A percentile compares a stretch with the other conserved stretches of the same genome.
These are phyloP conservation scores for Diospyros kaki DNA, from an alignment of 148 eudicot species.

Conservation along the genomic window DNA sequence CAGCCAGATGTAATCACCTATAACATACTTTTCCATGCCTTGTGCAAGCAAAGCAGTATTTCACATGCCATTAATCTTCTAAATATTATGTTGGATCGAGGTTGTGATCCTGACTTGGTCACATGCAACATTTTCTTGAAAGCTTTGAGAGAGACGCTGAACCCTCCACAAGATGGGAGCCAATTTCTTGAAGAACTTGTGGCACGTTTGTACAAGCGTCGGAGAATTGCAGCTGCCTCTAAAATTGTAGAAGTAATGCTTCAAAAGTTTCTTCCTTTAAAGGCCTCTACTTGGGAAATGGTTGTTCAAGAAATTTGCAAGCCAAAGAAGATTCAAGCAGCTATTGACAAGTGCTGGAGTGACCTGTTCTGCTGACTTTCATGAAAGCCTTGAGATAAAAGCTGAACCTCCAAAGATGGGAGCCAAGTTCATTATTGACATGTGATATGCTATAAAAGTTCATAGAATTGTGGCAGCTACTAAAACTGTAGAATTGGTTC, in stretches of 20 bases:
- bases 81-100: constrained; percentile 65
- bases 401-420: too few relatives aligned
- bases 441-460: too few relatives aligned
- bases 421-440: too few relatives aligned
- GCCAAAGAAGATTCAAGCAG: constrained; percentile 40
- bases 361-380: constrained; percentile 38
- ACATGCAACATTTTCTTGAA: constrained; percentile 73
- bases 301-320: constrained; percentile 59
- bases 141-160: constrained; percentile 53
- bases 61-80: constrained; percentile 72
- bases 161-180: constrained; percentile 31
- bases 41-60: constrained; percentile 50
- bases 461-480: too few relatives aligned
- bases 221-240: constrained; percentile 54
- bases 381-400: too few relatives aligned
- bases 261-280: constrained; percentile 57
- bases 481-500: too few relatives aligned
- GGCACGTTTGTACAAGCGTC: constrained; percentile 39
- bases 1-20: constrained; percentile 80
- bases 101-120: constrained; percentile 68
- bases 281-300: constrained; percentile 61
- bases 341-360: constrained; percentile 55
- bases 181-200: constrained; percentile 23
- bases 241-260: constrained; percentile 66
- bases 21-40: constrained; percentile 64